Conservation (phyloP, 805 yeast species). For the Starmerella gropengiesseri region DNA sequence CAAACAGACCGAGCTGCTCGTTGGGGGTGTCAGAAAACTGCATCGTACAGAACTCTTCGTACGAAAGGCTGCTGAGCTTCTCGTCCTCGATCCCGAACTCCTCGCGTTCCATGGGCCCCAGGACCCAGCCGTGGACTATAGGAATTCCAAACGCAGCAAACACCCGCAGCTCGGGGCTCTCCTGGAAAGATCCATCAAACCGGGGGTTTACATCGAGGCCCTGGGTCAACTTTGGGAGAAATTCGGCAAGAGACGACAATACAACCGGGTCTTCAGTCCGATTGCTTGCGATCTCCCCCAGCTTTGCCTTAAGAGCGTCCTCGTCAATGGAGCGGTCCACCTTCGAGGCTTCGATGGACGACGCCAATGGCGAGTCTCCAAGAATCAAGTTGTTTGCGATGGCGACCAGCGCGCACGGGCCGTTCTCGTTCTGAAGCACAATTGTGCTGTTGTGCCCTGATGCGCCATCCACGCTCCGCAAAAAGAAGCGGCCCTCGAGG, state of each 20-base stretch:
- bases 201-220: constrained; percentile 67
- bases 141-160: constrained; percentile 50
- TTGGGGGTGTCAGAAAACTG: constrained; percentile 47
- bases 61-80: constrained; percentile 27
- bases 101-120: constrained; percentile 25
- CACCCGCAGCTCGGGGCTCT: constrained; percentile 43
- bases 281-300: constrained; percentile 18
- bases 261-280: constrained; percentile 28
- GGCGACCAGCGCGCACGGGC: constrained; percentile 82
- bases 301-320: neutral
- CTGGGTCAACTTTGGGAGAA: constrained; percentile 52
- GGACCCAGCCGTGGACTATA: constrained; percentile 76
- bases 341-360: neutral
- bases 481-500: neutral
- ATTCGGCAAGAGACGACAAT: constrained; percentile 33
- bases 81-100: constrained; percentile 30
- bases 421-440: constrained; percentile 66
- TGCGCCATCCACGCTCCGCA: neutral
- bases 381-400: constrained; percentile 59
- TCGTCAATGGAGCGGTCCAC: neutral
- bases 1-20: constrained; percentile 37
- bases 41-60: constrained; percentile 45
- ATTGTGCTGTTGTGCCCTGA: constrained; percentile 29
- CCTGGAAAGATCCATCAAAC: constrained; percentile 50
- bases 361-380: constrained; percentile 29